Evolutionary conservation across 495 filamentous ascomycete species (phyloP), one percentile per base, ranked within the genome.

Genomic region (Hypoxylon perforatum): DNA sequence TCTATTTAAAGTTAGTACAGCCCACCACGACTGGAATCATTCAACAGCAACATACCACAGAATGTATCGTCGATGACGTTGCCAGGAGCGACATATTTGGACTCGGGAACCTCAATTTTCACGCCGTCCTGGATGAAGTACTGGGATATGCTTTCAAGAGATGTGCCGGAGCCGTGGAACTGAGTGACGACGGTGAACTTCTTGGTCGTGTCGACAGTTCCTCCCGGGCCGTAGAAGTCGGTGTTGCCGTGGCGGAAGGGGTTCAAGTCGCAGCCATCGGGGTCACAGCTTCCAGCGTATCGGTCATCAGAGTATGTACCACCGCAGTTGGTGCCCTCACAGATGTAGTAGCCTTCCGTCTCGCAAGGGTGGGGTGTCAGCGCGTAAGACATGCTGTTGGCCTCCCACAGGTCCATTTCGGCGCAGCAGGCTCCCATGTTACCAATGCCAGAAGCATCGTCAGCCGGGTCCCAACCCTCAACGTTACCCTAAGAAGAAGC

Each of bases 331-430:
- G 70, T 72, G 3, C 76, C 78, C 17, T 62, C 38, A 71, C 86
- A 88, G 21, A 74, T 72, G 70, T 81, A 81, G 12, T 83, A 62
- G 9, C 76, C 69, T 7, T 67, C 67, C 11, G 68, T 72, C 54
- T 81, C 78, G 78, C 88, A 92, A 21, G 89, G 84, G 73, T 92
- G 89, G 9, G 88, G 88, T 2, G 88, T 90, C 63, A 81, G 77
- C 18, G 86, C 86, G 14, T 83, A 86, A 0, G 87, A 80, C 70
- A 85, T 79, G 45, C 78, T 82, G 81, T 92, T 91, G 58, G 89
- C 87, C 74, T 91, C 88, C 78, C 87, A 90, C 73, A 91, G 83
- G 69, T 92, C 88, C 83, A 92, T 87, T 76, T 92, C 89, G 5
- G 85, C 82, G 76, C 90, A 91, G 84, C 88, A 91, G 56, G 86